Evolutionary conservation across 805 yeast species (phyloP).

Genomic region (Yamadazyma kitorensis): DNA sequence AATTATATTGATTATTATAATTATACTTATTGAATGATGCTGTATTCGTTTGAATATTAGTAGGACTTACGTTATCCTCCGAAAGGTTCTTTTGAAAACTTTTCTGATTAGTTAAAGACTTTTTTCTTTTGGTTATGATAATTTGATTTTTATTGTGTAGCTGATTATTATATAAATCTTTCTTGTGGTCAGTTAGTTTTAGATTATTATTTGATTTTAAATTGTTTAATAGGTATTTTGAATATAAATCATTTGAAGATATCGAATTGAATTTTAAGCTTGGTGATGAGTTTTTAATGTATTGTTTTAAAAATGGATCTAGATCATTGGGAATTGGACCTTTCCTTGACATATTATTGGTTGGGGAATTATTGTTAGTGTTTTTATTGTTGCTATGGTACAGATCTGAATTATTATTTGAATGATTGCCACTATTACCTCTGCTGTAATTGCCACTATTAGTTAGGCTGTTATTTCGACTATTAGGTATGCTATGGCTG

Average conservation of each 20-base stretch:
- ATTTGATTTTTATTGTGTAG: background rate
- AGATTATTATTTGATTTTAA: background rate
- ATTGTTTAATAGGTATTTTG: conserved; percentile 6
- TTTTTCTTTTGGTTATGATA: conserved; percentile 2
- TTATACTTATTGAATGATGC: background rate
- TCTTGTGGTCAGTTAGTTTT: no score
- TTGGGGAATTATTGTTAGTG: background rate
- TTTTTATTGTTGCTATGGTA: no score
- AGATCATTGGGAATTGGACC: conserved; percentile 1
- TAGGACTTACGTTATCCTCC: no score
- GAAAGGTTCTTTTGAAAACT: conserved; percentile 1
- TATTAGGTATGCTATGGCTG: no score
- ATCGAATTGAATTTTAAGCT: background rate
- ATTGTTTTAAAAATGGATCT: conserved; percentile 12
- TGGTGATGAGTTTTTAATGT: conserved; percentile 6
- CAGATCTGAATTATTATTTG: no score
- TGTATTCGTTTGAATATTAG: no score
- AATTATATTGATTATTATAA: conserved; percentile 6
- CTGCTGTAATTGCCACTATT: no score
- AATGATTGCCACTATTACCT: no score
- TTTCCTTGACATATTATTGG: background rate
- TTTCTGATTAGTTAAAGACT: conserved; percentile 2
- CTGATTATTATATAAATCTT: background rate
- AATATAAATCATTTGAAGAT: conserved; percentile 4
- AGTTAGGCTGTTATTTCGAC: no score